Conservation (phyloP, 2,329 filamentous ascomycete species). For the Magnaporthiopsis incrustans region DNA sequence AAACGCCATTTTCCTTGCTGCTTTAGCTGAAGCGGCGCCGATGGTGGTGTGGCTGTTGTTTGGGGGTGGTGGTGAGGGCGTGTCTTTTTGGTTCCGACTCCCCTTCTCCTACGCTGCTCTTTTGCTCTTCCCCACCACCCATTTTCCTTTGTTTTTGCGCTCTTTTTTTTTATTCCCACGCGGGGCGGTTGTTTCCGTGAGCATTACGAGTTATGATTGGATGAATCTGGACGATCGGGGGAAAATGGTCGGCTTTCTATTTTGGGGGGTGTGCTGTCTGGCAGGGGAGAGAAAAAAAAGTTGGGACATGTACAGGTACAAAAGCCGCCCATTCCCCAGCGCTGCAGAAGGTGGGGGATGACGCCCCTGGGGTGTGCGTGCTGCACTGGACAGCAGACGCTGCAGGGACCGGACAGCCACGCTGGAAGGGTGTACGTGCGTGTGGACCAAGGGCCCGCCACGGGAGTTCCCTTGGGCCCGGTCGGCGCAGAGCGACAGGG, state of each 20-base stretch:
- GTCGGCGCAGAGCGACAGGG: background rate
- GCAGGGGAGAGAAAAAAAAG: constrained; percentile 1
- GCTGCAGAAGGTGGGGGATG: background rate
- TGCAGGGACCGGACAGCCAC: background rate
- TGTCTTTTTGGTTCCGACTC: constrained; percentile 6
- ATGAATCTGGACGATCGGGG: constrained; percentile 19
- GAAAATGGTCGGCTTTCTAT: background rate
- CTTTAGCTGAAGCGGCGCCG: background rate
- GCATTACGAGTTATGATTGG: constrained; percentile 48
- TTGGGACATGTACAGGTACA: constrained; percentile 5
- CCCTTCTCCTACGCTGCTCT: constrained; percentile 28
- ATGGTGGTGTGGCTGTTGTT: constrained; percentile 2
- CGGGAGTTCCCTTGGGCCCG: background rate
- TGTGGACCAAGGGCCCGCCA: background rate
- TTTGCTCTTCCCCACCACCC: constrained; percentile 1
- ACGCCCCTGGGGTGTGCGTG: constrained; percentile 1
- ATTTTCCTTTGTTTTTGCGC: constrained; percentile 1
- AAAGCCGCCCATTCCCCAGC: background rate
- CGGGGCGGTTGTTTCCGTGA: constrained; percentile 35
- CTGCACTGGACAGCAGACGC: background rate
- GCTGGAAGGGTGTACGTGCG: background rate
- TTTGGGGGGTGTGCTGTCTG: background rate
- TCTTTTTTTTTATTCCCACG: constrained; percentile 4
- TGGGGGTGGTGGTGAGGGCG: constrained; percentile 3
- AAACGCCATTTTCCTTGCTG: constrained; percentile 2